A percentile compares a stretch with the other conserved stretches of the same genome.
phyloP scores from a whole-genome alignment of 331 rosid genomes.

The Rosa hybrid region DNA sequence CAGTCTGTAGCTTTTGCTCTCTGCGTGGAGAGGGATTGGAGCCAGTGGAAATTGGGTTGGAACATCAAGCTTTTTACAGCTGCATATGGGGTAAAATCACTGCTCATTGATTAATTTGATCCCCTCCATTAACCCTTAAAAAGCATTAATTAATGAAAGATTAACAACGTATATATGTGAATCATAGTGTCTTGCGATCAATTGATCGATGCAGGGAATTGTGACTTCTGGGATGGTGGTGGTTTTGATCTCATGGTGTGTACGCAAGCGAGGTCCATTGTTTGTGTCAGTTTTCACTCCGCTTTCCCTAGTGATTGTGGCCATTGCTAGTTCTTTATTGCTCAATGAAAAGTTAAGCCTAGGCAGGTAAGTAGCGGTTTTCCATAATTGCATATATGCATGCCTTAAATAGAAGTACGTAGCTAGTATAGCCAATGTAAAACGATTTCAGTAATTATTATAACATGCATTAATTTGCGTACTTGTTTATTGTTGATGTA shows the following conservation, averaged over 20 bases:
- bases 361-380: constrained; percentile 30
- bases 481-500: background rate
- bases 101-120: no score
- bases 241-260: constrained; percentile 28
- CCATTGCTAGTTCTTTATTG: constrained; percentile 25
- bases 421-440: background rate
- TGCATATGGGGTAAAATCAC: constrained; percentile 26
- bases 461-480: background rate
- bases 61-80: constrained; percentile 34
- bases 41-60: constrained; percentile 37
- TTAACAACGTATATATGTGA: no score
- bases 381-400: background rate
- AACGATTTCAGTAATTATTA: no score
- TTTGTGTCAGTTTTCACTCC: constrained; percentile 38
- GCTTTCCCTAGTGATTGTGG: constrained; percentile 33
- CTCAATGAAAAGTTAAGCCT: constrained; percentile 31
- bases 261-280: constrained; percentile 31
- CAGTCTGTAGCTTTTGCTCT: constrained; percentile 26
- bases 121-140: no score
- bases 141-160: no score
- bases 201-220: constrained; percentile 20
- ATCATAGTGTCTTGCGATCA: background rate
- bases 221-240: constrained; percentile 26
- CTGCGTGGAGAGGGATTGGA: constrained; percentile 33
- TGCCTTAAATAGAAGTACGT: background rate